Conservation (phyloP, 495 filamentous ascomycete genomes). For the Penicillium pulvis region DNA sequence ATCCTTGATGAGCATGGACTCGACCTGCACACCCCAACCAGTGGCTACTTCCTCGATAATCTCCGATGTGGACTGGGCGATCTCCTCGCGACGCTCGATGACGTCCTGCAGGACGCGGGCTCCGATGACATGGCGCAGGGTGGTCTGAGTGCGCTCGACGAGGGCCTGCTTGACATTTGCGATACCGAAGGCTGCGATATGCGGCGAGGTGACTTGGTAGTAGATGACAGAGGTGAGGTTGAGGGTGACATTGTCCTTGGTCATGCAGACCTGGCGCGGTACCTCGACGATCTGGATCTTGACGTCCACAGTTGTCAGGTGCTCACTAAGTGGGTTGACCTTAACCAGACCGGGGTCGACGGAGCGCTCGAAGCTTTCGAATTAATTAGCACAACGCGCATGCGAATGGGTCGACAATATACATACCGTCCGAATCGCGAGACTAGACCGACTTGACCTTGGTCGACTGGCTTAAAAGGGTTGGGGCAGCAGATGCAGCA, state of each 20-base stretch:
- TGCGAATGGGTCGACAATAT: neutral
- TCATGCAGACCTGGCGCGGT: slow-evolving; percentile 97
- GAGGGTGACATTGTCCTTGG: slow-evolving; percentile 96
- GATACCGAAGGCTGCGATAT: slow-evolving; percentile 98
- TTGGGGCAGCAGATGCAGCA: slow-evolving; percentile 94
- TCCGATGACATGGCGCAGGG: slow-evolving; percentile 94
- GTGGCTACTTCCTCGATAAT: slow-evolving; percentile 95
- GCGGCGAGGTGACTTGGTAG: slow-evolving; percentile 93
- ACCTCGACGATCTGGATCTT: slow-evolving; percentile 99
- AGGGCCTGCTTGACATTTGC: slow-evolving; percentile 91
- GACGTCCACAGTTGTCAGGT: slow-evolving; percentile 89
- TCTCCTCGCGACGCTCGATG: slow-evolving; percentile 97
- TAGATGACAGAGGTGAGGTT: slow-evolving; percentile 97
- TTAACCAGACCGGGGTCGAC: slow-evolving; percentile 98
- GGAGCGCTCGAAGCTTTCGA: slow-evolving; percentile 77
- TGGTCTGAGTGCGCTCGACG: slow-evolving; percentile 97
- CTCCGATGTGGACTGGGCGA: slow-evolving; percentile 90
- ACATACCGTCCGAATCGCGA: slow-evolving; percentile 84
- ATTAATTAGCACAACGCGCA: neutral
- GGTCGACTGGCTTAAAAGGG: slow-evolving; percentile 90
- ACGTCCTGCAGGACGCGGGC: slow-evolving; percentile 97
- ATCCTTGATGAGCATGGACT: slow-evolving; percentile 99
- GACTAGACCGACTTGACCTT: slow-evolving; percentile 92
- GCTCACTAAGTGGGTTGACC: slow-evolving; percentile 95
- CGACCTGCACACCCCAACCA: slow-evolving; percentile 94